These are phyloP conservation scores for Silene latifolia DNA, from an alignment of 148 eudicot genomes.

Conservation along the genomic window DNA sequence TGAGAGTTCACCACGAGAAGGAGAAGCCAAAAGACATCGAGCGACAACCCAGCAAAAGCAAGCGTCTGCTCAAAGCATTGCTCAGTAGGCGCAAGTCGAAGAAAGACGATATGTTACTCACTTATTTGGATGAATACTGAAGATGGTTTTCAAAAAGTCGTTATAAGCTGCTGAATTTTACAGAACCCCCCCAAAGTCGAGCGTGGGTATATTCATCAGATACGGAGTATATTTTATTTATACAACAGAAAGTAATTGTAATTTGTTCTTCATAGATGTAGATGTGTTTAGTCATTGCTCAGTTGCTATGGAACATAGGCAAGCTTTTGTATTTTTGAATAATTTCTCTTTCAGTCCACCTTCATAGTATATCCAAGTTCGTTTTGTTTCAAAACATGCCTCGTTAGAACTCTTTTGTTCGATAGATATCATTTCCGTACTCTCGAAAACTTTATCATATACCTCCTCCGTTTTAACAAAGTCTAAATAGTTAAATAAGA, in stretches of 20 bases:
- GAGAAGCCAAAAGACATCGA: constrained; percentile 50
- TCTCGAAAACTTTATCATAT: too few species aligned
- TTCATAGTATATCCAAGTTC: background rate
- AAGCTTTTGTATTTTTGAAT: constrained; percentile 14
- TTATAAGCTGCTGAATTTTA: background rate
- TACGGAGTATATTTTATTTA: constrained; percentile 5
- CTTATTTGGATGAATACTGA: constrained; percentile 88
- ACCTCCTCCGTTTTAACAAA: too few species aligned
- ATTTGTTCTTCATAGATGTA: constrained; percentile 12
- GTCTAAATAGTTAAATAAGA: too few species aligned
- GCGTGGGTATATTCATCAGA: background rate
- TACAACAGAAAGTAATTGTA: constrained; percentile 22
- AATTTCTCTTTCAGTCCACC: constrained; percentile 10
- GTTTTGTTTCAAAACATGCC: background rate
- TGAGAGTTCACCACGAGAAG: constrained; percentile 53
- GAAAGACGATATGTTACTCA: constrained; percentile 72
- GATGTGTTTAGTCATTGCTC: constrained; percentile 15
- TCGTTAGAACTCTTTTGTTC: background rate
- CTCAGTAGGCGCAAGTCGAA: constrained; percentile 81
- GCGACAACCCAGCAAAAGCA: constrained; percentile 70
- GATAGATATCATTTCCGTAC: background rate
- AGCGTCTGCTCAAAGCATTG: constrained; percentile 81
- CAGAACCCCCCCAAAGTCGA: background rate
- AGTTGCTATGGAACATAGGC: constrained; percentile 13
- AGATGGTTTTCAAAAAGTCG: background rate